Base-by-base conservation (phyloP, 176 grass and related monocot genomes). In the Phoenix dactylifera region DNA sequence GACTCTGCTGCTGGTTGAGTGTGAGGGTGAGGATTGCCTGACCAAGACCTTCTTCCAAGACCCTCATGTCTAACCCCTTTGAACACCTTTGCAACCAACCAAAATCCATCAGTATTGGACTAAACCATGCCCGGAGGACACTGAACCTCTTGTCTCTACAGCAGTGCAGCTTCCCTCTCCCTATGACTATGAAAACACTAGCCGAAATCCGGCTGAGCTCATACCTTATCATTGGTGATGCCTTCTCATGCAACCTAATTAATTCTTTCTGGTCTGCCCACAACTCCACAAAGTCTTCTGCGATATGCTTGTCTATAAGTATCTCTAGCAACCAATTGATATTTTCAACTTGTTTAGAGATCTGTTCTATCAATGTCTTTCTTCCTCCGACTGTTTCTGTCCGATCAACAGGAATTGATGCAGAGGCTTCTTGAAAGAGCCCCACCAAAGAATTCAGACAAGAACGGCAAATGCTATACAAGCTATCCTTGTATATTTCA, bases 141-240 rank as follows among this genome's bases (percentile, higher is more conserved):
- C 53, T 49, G 39, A 87, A 74, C 68, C 83, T 74, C 28, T 62
- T 82, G 6, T 79, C 68, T 51, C 86, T 65, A 9, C 69, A 49
- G 51, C 83, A 90, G 0, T 82, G 80, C 59, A 96, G 55, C 79
- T 74, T 96, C 32, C 87, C 78, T 50, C 60, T 80, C 62, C 92
- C 86, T 51, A 90, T 73, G 26, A 63, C 75, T 14, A 96, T 88
- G 26, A 96, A 90, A 55, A 96, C 60, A 24, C 75, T 80, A 15
- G 83, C 78, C 3, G 86, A 90, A 51, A 96, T 79, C 62, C 86
- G 68, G 60, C 91, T 96, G 22, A 96, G 78, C 62, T 90, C 86
- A 17, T 85, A 84, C 9, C 80, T 50, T 3, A 96, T 53, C 78
- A 96, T 80, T 4, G 92, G 86, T 18, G 87, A 96, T 2, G 72